Percentiles rank a stretch among this genome's conserved stretches.
Conservation (phyloP, 2,329 filamentous ascomycete species). For the Rhynchosporium secalis region DNA sequence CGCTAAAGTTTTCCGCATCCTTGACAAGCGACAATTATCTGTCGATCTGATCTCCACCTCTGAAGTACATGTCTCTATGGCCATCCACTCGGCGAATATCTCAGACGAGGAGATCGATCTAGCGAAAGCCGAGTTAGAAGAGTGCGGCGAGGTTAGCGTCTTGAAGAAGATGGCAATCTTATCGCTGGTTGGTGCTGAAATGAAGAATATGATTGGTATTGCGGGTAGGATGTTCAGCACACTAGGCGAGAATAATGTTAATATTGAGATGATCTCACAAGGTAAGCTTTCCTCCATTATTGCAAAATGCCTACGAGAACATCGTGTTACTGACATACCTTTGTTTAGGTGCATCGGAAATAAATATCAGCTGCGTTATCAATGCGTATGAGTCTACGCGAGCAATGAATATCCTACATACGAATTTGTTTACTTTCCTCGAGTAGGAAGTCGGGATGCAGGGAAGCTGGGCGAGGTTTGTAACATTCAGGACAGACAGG, state of each 20-base stretch:
- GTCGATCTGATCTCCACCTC: slow-evolving; percentile 96
- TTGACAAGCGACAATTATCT: slow-evolving; percentile 82
- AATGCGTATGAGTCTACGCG: slow-evolving; percentile 86
- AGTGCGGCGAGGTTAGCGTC: slow-evolving; percentile 87
- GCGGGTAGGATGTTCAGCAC: slow-evolving; percentile 94
- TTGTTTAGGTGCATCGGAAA: slow-evolving; percentile 82
- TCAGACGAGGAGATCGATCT: slow-evolving; percentile 62
- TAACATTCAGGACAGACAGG: background rate
- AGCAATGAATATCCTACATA: slow-evolving; percentile 94
- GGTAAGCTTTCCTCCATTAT: slow-evolving; percentile 56
- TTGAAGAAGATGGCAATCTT: slow-evolving; percentile 93
- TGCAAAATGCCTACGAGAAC: background rate
- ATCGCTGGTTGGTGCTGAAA: slow-evolving; percentile 88
- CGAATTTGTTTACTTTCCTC: slow-evolving; percentile 93
- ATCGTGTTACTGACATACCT: slow-evolving; percentile 14
- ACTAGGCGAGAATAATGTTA: slow-evolving; percentile 88
- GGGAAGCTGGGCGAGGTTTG: background rate
- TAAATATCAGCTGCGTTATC: slow-evolving; percentile 98
- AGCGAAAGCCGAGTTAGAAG: slow-evolving; percentile 70
- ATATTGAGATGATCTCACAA: slow-evolving; percentile 99
- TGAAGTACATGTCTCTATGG: slow-evolving; percentile 97
- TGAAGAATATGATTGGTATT: slow-evolving; percentile 97
- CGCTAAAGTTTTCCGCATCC: slow-evolving; percentile 86
- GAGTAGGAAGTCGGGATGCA: slow-evolving; percentile 47
- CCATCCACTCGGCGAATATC: slow-evolving; percentile 78